Conservation (phyloP, 257 asterid genomes). For the Plectranthus barbatus region DNA sequence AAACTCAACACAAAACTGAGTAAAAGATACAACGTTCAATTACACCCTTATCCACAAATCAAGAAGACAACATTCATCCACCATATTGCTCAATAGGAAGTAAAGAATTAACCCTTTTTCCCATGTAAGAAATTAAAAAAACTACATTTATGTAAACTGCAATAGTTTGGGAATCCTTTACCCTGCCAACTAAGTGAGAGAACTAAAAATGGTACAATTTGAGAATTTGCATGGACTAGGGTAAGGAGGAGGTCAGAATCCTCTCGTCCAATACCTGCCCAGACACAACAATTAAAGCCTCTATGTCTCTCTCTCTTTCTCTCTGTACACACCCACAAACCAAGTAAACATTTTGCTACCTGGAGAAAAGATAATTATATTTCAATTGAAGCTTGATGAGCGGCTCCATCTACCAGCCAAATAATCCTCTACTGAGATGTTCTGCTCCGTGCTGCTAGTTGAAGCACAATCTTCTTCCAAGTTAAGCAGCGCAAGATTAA, state of each 20-base stretch:
- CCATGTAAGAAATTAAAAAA: not conserved
- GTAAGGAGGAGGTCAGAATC: constrained; percentile 53
- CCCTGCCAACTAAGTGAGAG: too few species aligned
- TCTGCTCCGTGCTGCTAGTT: constrained; percentile 53
- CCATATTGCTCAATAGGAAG: too few species aligned
- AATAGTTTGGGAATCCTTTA: too few species aligned
- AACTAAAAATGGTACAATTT: not conserved
- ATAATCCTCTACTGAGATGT: constrained; percentile 76
- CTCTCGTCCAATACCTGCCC: constrained; percentile 49
- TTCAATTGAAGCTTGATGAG: constrained; percentile 62
- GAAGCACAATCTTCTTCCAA: constrained; percentile 69
- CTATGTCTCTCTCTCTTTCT: constrained; percentile 1
- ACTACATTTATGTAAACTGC: not conserved
- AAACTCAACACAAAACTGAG: too few species aligned
- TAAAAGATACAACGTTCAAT: too few species aligned
- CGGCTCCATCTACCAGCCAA: constrained; percentile 73
- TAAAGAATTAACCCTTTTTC: not conserved
- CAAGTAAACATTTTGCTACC: not conserved
- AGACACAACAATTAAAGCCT: constrained; percentile 4
- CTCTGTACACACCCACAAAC: constrained; percentile 15
- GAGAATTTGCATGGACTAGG: not conserved
- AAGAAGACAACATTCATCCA: constrained; percentile 22
- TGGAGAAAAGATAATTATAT: not conserved
- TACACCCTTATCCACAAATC: too few species aligned
- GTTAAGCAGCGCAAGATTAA: constrained; percentile 67